A percentile compares a stretch with the other conserved stretches of the same genome.
phyloP scores from a whole-genome alignment of 768 basidiomycete genomes.

The Coprinopsis sp. region DNA sequence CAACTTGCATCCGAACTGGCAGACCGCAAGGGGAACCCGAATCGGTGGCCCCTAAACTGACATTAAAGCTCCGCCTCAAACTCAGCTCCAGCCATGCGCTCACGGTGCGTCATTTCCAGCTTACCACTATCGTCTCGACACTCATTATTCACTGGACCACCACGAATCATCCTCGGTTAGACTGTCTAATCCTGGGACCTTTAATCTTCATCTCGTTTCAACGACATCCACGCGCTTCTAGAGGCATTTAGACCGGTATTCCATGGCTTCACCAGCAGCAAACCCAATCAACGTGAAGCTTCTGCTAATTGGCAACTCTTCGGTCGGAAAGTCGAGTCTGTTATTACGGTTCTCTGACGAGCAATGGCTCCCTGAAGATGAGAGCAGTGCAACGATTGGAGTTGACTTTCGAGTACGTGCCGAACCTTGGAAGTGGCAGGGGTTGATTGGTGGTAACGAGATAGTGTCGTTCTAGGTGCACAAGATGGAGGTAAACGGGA shows the following conservation, averaged over 20 bases:
- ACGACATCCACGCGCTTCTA: background rate
- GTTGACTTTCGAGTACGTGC: constrained; percentile 76
- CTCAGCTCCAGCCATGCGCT: no score
- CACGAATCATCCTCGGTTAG: no score
- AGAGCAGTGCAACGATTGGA: constrained; percentile 79
- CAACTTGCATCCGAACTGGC: no score
- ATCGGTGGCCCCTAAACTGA: no score
- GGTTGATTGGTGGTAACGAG: background rate
- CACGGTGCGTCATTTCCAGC: no score
- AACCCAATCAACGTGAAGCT: constrained; percentile 73
- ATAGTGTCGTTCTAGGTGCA: constrained; percentile 57
- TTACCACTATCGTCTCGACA: no score
- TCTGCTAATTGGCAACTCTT: constrained; percentile 81
- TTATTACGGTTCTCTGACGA: constrained; percentile 95
- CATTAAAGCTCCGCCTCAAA: no score
- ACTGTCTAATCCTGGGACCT: no score
- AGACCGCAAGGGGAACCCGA: no score
- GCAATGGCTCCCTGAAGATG: constrained; percentile 90
- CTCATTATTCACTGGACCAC: no score
- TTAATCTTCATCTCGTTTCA: background rate
- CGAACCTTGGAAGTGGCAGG: background rate
- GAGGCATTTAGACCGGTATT: constrained; percentile 30
- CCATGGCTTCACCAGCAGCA: constrained; percentile 14
- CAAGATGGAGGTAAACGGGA: constrained; percentile 81
- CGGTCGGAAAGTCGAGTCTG: constrained; percentile 90